These are phyloP conservation scores for Allantophomopsis lycopodina DNA, from an alignment of 2,329 filamentous ascomycete species.

Conservation along the genomic window DNA sequence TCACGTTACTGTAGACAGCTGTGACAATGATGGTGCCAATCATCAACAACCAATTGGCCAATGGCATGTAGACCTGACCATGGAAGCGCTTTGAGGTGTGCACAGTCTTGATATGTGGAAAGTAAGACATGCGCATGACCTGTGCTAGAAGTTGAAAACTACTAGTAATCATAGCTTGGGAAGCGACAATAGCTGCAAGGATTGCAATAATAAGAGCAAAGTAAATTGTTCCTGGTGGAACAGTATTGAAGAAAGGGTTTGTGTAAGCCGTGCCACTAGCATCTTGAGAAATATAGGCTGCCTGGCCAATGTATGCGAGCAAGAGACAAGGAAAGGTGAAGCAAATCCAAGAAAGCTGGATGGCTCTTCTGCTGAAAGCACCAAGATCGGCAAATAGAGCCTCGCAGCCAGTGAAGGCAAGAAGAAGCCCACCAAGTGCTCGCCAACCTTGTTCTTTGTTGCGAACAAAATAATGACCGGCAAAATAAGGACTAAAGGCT, in stretches of 20 bases:
- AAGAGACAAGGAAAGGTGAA: slow-evolving; percentile 54
- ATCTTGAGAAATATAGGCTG: slow-evolving; percentile 49
- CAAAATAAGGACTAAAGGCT: slow-evolving; percentile 44
- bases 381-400: slow-evolving; percentile 68
- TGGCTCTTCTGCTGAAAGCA: slow-evolving; percentile 55
- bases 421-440: slow-evolving; percentile 54
- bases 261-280: slow-evolving; percentile 39
- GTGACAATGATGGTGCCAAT: slow-evolving; percentile 63
- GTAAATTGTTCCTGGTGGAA: slow-evolving; percentile 54
- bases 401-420: slow-evolving; percentile 69
- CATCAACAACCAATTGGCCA: slow-evolving; percentile 68
- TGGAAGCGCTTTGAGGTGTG: slow-evolving; percentile 60
- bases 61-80: slow-evolving; percentile 63
- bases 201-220: slow-evolving; percentile 56
- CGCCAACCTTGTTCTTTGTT: slow-evolving; percentile 48
- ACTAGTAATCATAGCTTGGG: slow-evolving; percentile 66
- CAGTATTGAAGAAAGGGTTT: slow-evolving; percentile 63
- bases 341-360: slow-evolving; percentile 60
- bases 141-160: slow-evolving; percentile 59
- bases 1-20: slow-evolving; percentile 56
- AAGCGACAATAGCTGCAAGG: slow-evolving; percentile 62
- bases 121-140: slow-evolving; percentile 61
- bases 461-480: slow-evolving; percentile 43
- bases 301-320: slow-evolving; percentile 41
- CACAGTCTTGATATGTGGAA: slow-evolving; percentile 60